A percentile compares a stretch with the other conserved stretches of the same genome.
Evolutionary conservation across 257 asterid genomes (phyloP).

Genomic region (Solanum verrucosum): DNA sequence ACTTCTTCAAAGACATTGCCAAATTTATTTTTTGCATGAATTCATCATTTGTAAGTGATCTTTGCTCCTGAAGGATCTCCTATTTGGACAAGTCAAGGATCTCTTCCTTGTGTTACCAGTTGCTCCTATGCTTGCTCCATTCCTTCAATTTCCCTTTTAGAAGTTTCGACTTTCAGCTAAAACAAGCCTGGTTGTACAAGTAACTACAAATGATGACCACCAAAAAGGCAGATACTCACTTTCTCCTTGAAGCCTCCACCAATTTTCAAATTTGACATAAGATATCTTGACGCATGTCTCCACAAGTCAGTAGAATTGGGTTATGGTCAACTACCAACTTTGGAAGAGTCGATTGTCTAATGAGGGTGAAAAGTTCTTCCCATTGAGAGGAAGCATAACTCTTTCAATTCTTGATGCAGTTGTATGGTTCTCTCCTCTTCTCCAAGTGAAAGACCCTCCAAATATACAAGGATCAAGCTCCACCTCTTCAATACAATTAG

Average conservation of each 20-base stretch:
- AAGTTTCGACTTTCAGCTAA: not conserved
- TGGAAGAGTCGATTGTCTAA: not conserved
- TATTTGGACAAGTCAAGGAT: not conserved
- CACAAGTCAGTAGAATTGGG: not conserved
- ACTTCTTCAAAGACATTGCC: not conserved
- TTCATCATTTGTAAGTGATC: not conserved
- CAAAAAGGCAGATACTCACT: not conserved
- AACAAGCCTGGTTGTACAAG: not conserved
- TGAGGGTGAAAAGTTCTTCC: not conserved
- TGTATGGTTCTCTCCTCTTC: not conserved
- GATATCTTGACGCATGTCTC: not conserved
- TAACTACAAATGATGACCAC: not conserved
- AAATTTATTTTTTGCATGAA: not conserved
- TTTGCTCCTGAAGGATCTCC: not conserved
- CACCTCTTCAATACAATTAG: not conserved
- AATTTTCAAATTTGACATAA: not conserved
- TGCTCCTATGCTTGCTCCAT: not conserved
- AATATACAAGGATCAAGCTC: not conserved
- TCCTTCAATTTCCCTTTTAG: not conserved
- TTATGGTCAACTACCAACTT: not conserved
- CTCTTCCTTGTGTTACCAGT: not conserved
- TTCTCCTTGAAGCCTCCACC: not conserved
- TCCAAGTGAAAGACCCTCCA: not conserved
- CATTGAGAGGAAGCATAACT: not conserved
- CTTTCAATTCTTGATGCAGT: not conserved